Evolutionary conservation across 768 basidiomycete species (phyloP).

Genomic region (Termitomyces sp.): DNA sequence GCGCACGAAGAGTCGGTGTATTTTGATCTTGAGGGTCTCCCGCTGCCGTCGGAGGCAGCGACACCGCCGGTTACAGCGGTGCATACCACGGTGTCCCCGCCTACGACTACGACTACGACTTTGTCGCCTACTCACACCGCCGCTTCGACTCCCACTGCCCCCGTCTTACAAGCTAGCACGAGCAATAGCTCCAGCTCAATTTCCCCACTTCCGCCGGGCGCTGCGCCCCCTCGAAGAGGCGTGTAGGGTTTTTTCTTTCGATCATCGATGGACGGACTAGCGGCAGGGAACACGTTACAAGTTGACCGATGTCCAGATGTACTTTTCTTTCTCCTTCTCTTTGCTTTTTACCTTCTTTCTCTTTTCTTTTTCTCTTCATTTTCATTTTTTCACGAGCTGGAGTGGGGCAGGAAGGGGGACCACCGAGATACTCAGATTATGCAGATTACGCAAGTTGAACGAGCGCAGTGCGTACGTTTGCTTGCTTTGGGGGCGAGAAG

Average conservation of each 20-base stretch:
- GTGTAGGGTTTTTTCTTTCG: too few species aligned
- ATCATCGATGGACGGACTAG: too few species aligned
- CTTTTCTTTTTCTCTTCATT: background rate
- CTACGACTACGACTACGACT: background rate
- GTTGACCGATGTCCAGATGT: too few species aligned
- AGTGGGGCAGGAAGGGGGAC: background rate
- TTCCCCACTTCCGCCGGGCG: background rate
- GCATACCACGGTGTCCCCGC: background rate
- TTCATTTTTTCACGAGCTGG: too few species aligned
- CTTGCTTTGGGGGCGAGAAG: too few species aligned
- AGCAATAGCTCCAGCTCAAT: background rate
- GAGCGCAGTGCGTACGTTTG: background rate
- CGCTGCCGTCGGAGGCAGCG: background rate
- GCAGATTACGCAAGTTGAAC: background rate
- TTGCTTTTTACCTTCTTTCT: background rate
- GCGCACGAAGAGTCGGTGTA: conserved; percentile 2
- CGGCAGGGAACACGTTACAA: too few species aligned
- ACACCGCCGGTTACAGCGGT: too few species aligned
- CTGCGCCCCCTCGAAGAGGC: background rate
- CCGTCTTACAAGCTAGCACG: background rate
- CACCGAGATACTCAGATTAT: too few species aligned
- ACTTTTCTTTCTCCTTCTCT: too few species aligned
- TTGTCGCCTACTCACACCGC: background rate
- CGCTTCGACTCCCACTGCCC: background rate
- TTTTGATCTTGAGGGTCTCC: background rate